phyloP scores from a whole-genome alignment of 345 rosid species.

The Arabidopsis suecica region DNA sequence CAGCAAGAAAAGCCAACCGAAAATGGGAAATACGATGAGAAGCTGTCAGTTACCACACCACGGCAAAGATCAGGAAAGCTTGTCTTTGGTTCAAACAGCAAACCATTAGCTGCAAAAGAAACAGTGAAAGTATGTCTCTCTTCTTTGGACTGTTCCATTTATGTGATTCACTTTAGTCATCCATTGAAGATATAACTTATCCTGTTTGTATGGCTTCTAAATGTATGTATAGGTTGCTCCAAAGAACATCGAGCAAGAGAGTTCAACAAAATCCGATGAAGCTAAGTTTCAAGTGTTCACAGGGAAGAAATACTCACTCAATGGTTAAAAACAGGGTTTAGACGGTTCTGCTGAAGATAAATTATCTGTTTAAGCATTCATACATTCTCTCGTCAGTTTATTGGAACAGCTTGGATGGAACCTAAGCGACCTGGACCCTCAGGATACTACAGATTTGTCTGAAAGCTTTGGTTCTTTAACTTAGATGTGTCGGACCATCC shows the following conservation, averaged over 20 bases:
- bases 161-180: not conserved
- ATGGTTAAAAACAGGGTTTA: constrained; percentile 37
- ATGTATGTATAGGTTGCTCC: constrained; percentile 41
- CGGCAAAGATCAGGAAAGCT: constrained; percentile 54
- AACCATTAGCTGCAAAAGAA: constrained; percentile 35
- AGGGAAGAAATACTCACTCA: constrained; percentile 69
- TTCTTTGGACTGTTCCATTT: not conserved
- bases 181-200: constrained; percentile 2
- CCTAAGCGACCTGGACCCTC: not conserved
- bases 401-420: constrained; percentile 16
- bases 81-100: constrained; percentile 57
- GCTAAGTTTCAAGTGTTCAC: constrained; percentile 65
- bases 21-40: constrained; percentile 42
- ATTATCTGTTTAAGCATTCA: constrained; percentile 1
- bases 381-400: not conserved
- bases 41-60: constrained; percentile 40
- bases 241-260: constrained; percentile 46
- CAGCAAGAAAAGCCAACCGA: constrained; percentile 31
- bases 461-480: constrained; percentile 4
- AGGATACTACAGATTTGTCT: not conserved
- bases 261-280: constrained; percentile 45
- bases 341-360: not conserved
- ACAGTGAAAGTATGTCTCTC: constrained; percentile 45
- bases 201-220: constrained; percentile 13
- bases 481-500: not conserved